Conservation (phyloP, 2,329 filamentous ascomycete genomes). For the Knufia petricola region DNA sequence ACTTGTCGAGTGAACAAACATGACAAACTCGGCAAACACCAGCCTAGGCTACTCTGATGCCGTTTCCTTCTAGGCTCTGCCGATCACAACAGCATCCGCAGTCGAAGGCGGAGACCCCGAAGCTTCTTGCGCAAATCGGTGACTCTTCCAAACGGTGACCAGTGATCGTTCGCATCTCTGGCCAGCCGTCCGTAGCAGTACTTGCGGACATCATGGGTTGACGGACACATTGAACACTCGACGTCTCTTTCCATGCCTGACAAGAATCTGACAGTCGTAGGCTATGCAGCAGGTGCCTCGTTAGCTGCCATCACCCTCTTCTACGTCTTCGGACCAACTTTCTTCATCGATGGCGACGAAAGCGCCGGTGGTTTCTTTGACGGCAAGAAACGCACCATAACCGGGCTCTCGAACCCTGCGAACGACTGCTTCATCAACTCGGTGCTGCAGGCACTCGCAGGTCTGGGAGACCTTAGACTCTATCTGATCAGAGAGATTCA, state of each 20-base stretch:
- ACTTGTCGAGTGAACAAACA: no score
- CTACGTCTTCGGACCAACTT: slow-evolving; percentile 97
- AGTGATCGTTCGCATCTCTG: not conserved
- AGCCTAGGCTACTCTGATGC: no score
- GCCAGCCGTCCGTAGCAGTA: not conserved
- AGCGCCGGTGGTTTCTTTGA: slow-evolving; percentile 42
- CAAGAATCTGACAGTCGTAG: slow-evolving; percentile 71
- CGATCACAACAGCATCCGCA: no score
- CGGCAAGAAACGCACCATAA: slow-evolving; percentile 70
- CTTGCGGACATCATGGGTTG: slow-evolving; percentile 6
- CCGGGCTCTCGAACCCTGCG: slow-evolving; percentile 79
- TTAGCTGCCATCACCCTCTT: slow-evolving; percentile 89
- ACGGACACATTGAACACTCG: not conserved
- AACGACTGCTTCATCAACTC: slow-evolving; percentile 98
- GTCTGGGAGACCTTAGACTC: slow-evolving; percentile 74
- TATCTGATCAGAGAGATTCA: slow-evolving; percentile 91
- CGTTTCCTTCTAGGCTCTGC: no score
- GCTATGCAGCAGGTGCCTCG: slow-evolving; percentile 90
- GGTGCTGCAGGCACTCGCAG: slow-evolving; percentile 83
- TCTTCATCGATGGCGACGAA: slow-evolving; percentile 78
- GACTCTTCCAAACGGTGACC: no score
- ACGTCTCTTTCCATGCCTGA: slow-evolving; percentile 55
- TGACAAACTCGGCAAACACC: no score
- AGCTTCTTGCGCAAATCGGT: no score
- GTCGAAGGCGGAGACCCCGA: no score